phyloP scores from a whole-genome alignment of 2,329 filamentous ascomycete species.

The Monosporascus sp. region DNA sequence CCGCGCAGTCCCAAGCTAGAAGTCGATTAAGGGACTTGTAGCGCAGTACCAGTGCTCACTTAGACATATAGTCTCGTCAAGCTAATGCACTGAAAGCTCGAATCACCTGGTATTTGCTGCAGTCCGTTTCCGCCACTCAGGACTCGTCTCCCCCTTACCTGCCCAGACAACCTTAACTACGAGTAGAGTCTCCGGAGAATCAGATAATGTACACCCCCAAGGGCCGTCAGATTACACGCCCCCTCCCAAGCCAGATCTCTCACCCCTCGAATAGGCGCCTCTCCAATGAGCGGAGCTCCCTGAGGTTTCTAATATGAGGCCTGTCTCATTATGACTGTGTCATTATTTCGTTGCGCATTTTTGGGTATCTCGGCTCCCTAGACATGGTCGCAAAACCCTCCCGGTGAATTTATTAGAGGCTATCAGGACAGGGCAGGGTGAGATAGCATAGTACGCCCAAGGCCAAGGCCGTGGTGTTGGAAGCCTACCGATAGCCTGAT shows the following conservation, averaged over 20 bases:
- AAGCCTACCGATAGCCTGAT: neutral
- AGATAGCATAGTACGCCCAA: neutral
- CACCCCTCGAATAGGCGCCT: neutral
- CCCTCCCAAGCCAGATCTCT: slow-evolving; percentile 3
- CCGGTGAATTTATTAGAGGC: neutral
- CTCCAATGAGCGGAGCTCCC: neutral
- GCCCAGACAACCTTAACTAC: slow-evolving; percentile 14
- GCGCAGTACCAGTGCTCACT: no score
- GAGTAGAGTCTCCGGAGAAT: slow-evolving; percentile 18
- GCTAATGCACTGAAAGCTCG: neutral
- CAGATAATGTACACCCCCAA: slow-evolving; percentile 22
- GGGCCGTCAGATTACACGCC: slow-evolving; percentile 19
- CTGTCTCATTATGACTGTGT: neutral
- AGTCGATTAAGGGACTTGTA: no score
- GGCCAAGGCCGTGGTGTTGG: neutral
- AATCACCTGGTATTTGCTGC: no score
- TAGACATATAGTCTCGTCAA: neutral
- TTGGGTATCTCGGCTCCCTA: neutral
- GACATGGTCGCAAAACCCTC: neutral
- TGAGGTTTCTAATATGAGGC: neutral
- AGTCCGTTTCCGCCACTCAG: slow-evolving; percentile 8
- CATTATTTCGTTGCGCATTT: neutral
- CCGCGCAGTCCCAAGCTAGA: no score
- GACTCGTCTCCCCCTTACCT: slow-evolving; percentile 22
- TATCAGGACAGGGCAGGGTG: neutral